A percentile compares a stretch with the other conserved stretches of the same genome.
Evolutionary conservation across 1,284 basidiomycete species (phyloP).

Genomic region (Tylopilus orsonianus): DNA sequence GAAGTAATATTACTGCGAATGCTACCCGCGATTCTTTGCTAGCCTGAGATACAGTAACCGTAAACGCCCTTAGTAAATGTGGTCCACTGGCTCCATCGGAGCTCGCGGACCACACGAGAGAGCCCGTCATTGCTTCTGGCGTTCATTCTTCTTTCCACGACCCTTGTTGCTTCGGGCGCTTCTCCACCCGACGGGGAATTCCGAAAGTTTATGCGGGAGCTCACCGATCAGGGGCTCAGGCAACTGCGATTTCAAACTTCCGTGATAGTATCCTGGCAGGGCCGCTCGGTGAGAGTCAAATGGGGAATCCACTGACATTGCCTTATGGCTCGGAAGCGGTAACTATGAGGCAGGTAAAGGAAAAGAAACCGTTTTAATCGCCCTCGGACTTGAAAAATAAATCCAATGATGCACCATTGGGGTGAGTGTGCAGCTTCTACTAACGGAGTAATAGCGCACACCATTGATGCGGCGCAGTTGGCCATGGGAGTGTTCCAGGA

Average conservation of each 20-base stretch:
- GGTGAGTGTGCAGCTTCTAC: constrained; percentile 2
- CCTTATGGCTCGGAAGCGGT: constrained; percentile 48
- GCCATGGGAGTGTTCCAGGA: constrained; percentile 13
- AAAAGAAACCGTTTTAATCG: constrained; percentile 3
- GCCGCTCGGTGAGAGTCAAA: constrained; percentile 44
- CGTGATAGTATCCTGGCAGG: constrained; percentile 56
- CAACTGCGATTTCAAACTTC: constrained; percentile 38
- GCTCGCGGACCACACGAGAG: neutral
- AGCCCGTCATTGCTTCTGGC: constrained; percentile 7
- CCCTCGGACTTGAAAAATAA: constrained; percentile 15
- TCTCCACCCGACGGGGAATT: constrained; percentile 6
- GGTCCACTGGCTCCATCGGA: constrained; percentile 2
- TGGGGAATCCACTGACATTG: constrained; percentile 55
- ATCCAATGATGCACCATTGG: neutral
- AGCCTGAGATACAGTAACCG: constrained; percentile 1
- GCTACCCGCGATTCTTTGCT: constrained; percentile 2
- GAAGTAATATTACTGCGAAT: constrained; percentile 1
- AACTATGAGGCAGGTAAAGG: constrained; percentile 28
- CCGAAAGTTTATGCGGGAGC: constrained; percentile 20
- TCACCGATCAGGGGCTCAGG: constrained; percentile 41
- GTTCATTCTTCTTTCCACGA: constrained; percentile 11
- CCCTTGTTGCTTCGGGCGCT: constrained; percentile 10
- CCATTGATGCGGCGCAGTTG: constrained; percentile 15
- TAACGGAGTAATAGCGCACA: constrained; percentile 1
- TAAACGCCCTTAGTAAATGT: constrained; percentile 12